Conservation (phyloP, 2,329 filamentous ascomycete species). For the Cladosporium halotolerans region DNA sequence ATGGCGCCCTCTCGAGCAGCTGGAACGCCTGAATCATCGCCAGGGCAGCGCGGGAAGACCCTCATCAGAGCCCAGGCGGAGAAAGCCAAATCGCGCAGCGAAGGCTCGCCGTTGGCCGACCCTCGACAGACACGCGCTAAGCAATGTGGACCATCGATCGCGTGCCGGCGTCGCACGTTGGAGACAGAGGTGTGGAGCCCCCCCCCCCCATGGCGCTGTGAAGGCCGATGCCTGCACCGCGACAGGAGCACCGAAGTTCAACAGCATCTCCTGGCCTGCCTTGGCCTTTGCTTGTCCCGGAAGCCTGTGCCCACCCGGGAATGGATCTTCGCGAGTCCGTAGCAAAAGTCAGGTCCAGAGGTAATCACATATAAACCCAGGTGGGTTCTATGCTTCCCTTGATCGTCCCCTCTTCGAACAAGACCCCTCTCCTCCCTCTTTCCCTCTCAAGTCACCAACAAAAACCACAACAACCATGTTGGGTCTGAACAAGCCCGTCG, state of each 20-base stretch:
- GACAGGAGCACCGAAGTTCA: slow-evolving; percentile 6
- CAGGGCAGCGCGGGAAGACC: not conserved
- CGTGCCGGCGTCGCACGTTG: not conserved
- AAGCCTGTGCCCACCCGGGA: not conserved
- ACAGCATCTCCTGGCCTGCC: not conserved
- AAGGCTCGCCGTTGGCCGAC: too few species aligned
- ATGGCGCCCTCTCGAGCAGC: too few species aligned
- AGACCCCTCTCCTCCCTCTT: not conserved
- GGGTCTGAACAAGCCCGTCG: slow-evolving; percentile 38
- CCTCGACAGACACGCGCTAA: too few species aligned
- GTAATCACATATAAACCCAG: not conserved
- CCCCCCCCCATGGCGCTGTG: not conserved
- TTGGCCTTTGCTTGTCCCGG: slow-evolving; percentile 8
- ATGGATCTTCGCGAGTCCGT: not conserved
- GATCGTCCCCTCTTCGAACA: not conserved
- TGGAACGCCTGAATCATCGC: not conserved
- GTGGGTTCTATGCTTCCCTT: not conserved
- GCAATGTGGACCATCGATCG: not conserved
- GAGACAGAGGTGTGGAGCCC: slow-evolving; percentile 4
- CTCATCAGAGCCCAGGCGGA: not conserved
- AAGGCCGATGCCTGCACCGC: not conserved
- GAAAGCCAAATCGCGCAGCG: not conserved
- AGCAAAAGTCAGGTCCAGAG: not conserved
- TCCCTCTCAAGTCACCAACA: not conserved
- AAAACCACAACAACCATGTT: slow-evolving; percentile 31